Conservation (phyloP, 176 grass and related monocot genomes). For the Themeda triandra region DNA sequence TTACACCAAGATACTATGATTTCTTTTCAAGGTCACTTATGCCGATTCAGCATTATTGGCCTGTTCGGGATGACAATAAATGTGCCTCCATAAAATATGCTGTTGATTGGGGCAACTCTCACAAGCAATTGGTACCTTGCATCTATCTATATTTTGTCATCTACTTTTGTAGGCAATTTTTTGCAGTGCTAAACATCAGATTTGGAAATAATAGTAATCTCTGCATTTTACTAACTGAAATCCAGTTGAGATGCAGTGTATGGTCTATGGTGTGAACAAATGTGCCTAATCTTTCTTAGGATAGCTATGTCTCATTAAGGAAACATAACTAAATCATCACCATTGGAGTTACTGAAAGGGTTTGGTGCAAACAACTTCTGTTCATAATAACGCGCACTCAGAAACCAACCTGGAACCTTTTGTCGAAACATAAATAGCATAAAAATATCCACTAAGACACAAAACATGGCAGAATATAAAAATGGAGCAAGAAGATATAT, state of each 20-base stretch:
- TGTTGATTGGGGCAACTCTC: constrained; percentile 91
- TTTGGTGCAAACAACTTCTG: background rate
- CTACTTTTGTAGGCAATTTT: background rate
- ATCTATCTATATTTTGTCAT: background rate
- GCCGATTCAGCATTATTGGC: constrained; percentile 89
- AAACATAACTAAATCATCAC: background rate
- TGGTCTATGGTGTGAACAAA: background rate
- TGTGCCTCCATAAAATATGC: constrained; percentile 83
- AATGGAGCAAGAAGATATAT: background rate
- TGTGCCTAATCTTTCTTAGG: background rate
- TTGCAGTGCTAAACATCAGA: background rate
- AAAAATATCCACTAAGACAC: background rate
- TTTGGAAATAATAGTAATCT: constrained; percentile 6
- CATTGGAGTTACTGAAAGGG: background rate
- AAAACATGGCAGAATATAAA: background rate
- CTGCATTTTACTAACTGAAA: background rate
- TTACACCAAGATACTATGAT: constrained; percentile 77
- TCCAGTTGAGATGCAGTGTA: background rate
- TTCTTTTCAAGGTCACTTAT: constrained; percentile 83
- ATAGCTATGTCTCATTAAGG: background rate
- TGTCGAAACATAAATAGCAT: background rate
- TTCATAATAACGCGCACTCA: background rate
- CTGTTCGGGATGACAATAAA: constrained; percentile 57
- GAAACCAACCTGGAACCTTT: background rate
- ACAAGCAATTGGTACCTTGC: constrained; percentile 60